Evolutionary conservation across 78 protist genomes (phyloP).

Genomic region (Diacronema lutheri): DNA sequence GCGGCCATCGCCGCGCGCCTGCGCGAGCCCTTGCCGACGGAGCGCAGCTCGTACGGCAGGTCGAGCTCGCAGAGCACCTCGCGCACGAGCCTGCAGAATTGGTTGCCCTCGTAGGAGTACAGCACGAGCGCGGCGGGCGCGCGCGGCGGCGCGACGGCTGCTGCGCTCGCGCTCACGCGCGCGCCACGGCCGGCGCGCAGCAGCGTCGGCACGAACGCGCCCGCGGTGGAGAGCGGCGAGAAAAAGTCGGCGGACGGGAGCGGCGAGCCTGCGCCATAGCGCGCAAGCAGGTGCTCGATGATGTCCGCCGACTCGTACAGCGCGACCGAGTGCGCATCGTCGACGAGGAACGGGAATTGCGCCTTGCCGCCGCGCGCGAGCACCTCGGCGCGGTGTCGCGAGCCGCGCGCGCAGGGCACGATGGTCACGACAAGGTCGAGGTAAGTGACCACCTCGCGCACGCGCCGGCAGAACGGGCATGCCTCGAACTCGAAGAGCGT

Average conservation of each 20-base stretch:
- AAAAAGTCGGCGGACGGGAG: background rate
- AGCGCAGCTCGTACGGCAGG: background rate
- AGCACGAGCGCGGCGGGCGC: background rate
- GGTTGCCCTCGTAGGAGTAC: background rate
- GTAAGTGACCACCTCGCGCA: constrained; percentile 11
- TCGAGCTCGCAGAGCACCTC: background rate
- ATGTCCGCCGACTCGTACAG: background rate
- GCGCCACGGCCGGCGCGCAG: background rate
- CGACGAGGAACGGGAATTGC: background rate
- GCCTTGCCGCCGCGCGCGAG: background rate
- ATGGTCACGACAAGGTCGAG: background rate
- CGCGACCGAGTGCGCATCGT: background rate
- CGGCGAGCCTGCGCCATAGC: background rate
- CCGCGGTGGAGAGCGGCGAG: background rate
- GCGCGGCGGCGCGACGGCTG: too few relatives aligned
- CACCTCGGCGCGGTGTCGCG: background rate
- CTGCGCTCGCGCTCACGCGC: background rate
- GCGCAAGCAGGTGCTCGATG: background rate
- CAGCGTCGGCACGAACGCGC: background rate
- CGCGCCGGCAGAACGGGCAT: constrained; percentile 24
- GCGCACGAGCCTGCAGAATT: constrained; percentile 11
- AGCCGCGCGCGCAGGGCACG: background rate
- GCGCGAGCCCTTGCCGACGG: background rate
- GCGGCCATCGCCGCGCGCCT: background rate
- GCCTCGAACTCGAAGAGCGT: constrained; percentile 8